Evolutionary conservation across 805 yeast genomes (phyloP).

Genomic region (Candida caryicola): DNA sequence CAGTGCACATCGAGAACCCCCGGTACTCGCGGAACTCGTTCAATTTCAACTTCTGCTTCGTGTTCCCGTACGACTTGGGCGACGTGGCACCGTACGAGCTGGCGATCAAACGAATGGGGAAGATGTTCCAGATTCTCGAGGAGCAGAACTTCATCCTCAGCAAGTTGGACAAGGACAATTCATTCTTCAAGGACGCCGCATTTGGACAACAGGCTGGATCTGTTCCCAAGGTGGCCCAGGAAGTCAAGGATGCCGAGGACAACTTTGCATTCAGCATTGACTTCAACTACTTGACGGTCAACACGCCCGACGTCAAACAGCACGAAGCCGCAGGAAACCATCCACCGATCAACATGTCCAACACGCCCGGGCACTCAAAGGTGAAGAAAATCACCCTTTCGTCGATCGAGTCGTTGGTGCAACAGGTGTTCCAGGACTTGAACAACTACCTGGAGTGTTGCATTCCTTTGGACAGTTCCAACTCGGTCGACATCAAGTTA

Average conservation of each 20-base stretch:
- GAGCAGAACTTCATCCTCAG: conserved; percentile 83
- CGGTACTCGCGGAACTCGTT: conserved; percentile 88
- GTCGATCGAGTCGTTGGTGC: conserved; percentile 69
- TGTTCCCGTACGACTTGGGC: conserved; percentile 69
- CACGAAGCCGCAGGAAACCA: not conserved
- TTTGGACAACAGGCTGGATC: not conserved
- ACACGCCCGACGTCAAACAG: not conserved
- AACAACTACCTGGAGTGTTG: conserved; percentile 95
- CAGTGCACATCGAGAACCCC: conserved; percentile 73
- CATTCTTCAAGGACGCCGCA: conserved; percentile 35
- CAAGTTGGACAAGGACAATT: conserved; percentile 36
- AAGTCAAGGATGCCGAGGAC: not conserved
- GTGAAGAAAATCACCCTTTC: conserved; percentile 34
- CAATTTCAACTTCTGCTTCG: conserved; percentile 89
- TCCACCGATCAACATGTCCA: conserved; percentile 4
- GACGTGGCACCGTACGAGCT: conserved; percentile 86
- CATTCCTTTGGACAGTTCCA: conserved; percentile 87
- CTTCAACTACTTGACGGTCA: conserved; percentile 1
- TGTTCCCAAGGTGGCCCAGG: not conserved
- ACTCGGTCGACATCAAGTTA: conserved; percentile 88
- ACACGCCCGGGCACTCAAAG: conserved; percentile 35
- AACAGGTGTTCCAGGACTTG: conserved; percentile 90
- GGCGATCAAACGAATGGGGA: conserved; percentile 78
- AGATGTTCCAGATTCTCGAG: conserved; percentile 85
- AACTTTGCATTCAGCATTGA: conserved; percentile 5